Conservation (phyloP, 176 grass and related monocot genomes). For the Lolium perenne region DNA sequence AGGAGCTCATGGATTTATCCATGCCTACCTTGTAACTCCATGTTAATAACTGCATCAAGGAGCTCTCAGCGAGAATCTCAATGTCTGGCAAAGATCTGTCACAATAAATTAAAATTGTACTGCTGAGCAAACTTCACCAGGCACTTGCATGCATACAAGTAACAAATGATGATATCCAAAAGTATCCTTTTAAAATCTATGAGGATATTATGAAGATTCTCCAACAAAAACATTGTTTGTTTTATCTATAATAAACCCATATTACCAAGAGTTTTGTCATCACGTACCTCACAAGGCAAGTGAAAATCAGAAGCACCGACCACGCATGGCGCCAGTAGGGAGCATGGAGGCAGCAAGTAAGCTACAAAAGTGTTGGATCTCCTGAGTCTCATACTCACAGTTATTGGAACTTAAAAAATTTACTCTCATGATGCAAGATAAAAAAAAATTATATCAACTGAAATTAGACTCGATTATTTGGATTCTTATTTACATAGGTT, state of each 20-base stretch:
- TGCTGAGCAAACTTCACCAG: slow-evolving; percentile 17
- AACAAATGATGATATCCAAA: slow-evolving; percentile 27
- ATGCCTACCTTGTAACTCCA: slow-evolving; percentile 98
- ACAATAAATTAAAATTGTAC: slow-evolving; percentile 42
- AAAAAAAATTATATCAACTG: no score
- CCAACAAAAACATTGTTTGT: slow-evolving; percentile 1
- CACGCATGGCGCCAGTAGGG: no score
- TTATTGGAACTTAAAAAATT: no score
- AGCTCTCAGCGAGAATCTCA: slow-evolving; percentile 60
- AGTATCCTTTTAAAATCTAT: neutral
- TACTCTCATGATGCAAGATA: no score
- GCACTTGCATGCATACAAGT: neutral
- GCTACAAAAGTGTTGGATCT: no score
- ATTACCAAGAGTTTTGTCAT: slow-evolving; percentile 16
- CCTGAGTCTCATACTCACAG: no score
- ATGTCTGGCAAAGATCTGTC: slow-evolving; percentile 73
- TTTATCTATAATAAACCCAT: slow-evolving; percentile 11
- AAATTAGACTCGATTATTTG: no score
- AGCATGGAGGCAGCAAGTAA: no score
- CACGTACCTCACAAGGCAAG: neutral
- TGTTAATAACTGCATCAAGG: slow-evolving; percentile 88
- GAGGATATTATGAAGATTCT: neutral
- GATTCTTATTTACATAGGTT: no score
- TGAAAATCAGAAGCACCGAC: no score
- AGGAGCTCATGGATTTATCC: slow-evolving; percentile 83